Evolutionary conservation across 2,329 filamentous ascomycete genomes (phyloP), one percentile per base, ranked within the genome.

Genomic region (Cladophialophora yegresii): DNA sequence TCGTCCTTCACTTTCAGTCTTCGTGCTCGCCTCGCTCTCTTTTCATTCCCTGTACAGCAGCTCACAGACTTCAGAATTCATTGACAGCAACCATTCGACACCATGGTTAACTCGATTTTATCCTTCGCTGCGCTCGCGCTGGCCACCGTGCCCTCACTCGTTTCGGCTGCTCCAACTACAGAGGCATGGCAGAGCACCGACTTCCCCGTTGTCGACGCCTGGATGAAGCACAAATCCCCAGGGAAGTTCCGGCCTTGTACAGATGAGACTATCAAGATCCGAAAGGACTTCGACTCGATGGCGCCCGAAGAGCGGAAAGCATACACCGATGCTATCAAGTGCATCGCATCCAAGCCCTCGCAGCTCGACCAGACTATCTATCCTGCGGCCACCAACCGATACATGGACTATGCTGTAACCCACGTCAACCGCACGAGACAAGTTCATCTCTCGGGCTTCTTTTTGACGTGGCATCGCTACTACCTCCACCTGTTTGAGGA

Each of bases 401-500:
- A 71, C 68, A 77, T 79, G 66, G 78, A 80, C 66, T 79, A 79
- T 63, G 75, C 77, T 2, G 76, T 72, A 20, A 71, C 72, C 13
- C 78, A 80, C 56, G 75, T 77, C 50, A 73, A 75, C 61, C 69
- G 73, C 49, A 77, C 76, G 5, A 62, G 71, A 30, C 68, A 59
- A 30, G 75, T 79, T 43, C 77, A 79, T 56, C 72, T 67, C 28
- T 62, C 73, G 54, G 74, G 73, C 12, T 72, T 72, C 66, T 79
- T 81, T 70, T 71, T 81, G 45, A 73, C 76, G 28, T 80, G 79
- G 78, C 80, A 82, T 63, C 76, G 80, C 47, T 77, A 78, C 64
- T 80, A 76, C 67, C 72, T 77, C 50, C 75, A 73, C 60, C 71
- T 77, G 16, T 81, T 78, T 62, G 80, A 82, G 65, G 71, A 77